Conservation (phyloP, 2,329 filamentous ascomycete genomes). For the Fusarium liriodendri region DNA sequence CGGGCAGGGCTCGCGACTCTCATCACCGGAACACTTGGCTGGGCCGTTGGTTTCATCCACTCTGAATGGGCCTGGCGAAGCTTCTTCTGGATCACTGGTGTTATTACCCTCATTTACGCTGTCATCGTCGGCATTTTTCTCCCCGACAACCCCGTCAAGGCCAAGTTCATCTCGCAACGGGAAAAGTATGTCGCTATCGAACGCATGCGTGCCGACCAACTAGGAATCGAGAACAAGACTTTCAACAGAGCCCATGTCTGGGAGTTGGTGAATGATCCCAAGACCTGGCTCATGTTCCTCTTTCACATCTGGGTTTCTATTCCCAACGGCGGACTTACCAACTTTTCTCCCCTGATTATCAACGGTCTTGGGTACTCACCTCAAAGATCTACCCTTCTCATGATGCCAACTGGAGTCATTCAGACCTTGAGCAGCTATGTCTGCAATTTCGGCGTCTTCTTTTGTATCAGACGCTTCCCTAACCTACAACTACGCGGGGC, state of each 20-base stretch:
- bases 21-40: not conserved
- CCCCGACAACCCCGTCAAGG: slow-evolving; percentile 63
- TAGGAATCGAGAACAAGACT: slow-evolving; percentile 43
- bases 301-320: slow-evolving; percentile 51
- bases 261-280: slow-evolving; percentile 62
- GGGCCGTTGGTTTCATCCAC: not conserved
- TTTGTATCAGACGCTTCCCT: not conserved
- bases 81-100: slow-evolving; percentile 40
- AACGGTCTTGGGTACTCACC: not conserved
- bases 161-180: slow-evolving; percentile 58
- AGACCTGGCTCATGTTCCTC: slow-evolving; percentile 69
- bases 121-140: slow-evolving; percentile 65
- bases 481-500: not conserved
- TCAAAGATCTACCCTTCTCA: not conserved
- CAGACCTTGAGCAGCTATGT: not conserved
- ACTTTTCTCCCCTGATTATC: slow-evolving; percentile 17
- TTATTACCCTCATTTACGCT: slow-evolving; percentile 56
- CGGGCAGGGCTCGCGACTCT: not conserved
- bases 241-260: slow-evolving; percentile 57
- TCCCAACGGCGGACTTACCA: slow-evolving; percentile 16
- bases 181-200: slow-evolving; percentile 62
- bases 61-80: not conserved
- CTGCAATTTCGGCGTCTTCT: not conserved
- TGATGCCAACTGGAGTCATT: not conserved
- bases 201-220: slow-evolving; percentile 45